Evolutionary conservation across 805 yeast genomes (phyloP), one percentile per base, ranked within the genome.

Genomic region (Candida loeiensis): DNA sequence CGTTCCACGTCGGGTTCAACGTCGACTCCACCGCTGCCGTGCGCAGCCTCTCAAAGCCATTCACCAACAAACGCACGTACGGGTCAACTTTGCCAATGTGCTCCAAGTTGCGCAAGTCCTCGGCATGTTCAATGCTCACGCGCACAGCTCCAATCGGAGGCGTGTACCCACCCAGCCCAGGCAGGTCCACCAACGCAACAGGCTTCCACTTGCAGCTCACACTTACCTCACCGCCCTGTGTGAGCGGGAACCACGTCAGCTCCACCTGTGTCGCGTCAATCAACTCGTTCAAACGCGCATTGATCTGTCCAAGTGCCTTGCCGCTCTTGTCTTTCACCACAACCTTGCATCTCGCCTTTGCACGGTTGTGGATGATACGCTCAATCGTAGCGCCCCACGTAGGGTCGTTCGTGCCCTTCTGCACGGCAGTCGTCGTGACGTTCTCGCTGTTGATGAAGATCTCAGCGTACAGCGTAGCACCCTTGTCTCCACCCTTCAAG

Each of bases 81-180:
- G 99, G 99, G 63, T 93, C 98, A 56, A 89, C 79, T 53, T 80
- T 86, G 45, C 98, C 98, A 44, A 93, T 73, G 40, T 78, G 83
- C 61, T 91, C 97, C 63, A 90, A 73, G 62, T 93, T 91, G 44
- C 84, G 76, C 54, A 93, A 74, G 45, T 79, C 83, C 41, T 73
- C 76, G 31, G 95, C 97, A 45, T 74, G 75, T 49, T 76, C 77
- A 45, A 93, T 61, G 44, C 75, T 70, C 20, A 93, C 71, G 55
- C 97, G 80, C 4, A 90, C 74, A 24, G 85, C 91, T 58, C 99
- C 99, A 57, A 91, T 82, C 36, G 99, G 99, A 43, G 88, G 88
- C n/a, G 88, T 79, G 65, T 89, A 91, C 37, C 91, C 93, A 50
- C 82, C 79, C 16, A 85, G 64, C 45, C 88, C 86, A 28, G 79